Evolutionary conservation across 2,329 filamentous ascomycete genomes (phyloP).

Genomic region (Fusarium poae): DNA sequence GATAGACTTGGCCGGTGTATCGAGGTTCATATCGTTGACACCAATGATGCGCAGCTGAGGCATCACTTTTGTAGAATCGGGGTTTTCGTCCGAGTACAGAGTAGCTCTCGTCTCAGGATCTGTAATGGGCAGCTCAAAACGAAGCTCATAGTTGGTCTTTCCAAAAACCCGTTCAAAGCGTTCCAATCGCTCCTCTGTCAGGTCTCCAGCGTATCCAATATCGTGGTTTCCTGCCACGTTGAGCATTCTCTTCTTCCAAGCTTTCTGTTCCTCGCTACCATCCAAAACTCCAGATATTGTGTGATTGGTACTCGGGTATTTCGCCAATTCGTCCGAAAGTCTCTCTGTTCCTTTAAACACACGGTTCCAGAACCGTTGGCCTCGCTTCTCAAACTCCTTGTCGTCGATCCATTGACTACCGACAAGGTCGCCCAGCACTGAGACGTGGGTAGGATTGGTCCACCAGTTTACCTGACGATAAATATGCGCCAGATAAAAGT

Average conservation of each 20-base stretch:
- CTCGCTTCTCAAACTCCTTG: slow-evolving; percentile 82
- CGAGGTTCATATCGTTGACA: slow-evolving; percentile 93
- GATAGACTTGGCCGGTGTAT: slow-evolving; percentile 78
- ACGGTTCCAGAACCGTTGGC: slow-evolving; percentile 81
- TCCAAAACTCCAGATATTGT: slow-evolving; percentile 64
- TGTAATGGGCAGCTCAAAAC: slow-evolving; percentile 71
- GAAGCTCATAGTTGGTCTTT: slow-evolving; percentile 89
- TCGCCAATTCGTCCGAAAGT: slow-evolving; percentile 69
- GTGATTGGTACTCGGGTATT: slow-evolving; percentile 63
- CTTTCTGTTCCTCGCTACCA: slow-evolving; percentile 57
- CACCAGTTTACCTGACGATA: slow-evolving; percentile 88
- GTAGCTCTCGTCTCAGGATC: slow-evolving; percentile 57
- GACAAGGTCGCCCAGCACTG: slow-evolving; percentile 89
- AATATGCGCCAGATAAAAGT: slow-evolving; percentile 93
- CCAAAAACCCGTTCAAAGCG: slow-evolving; percentile 90
- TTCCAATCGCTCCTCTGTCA: slow-evolving; percentile 78
- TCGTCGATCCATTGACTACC: slow-evolving; percentile 96
- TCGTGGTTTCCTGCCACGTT: slow-evolving; percentile 97
- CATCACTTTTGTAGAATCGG: slow-evolving; percentile 61
- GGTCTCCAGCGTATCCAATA: slow-evolving; percentile 93
- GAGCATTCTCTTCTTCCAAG: slow-evolving; percentile 83
- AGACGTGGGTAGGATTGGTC: slow-evolving; percentile 85
- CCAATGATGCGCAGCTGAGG: slow-evolving; percentile 86
- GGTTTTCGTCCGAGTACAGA: slow-evolving; percentile 59
- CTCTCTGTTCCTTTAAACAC: slow-evolving; percentile 78